Conservation (phyloP, 1,284 basidiomycete genomes). For the Tilletia indica region DNA sequence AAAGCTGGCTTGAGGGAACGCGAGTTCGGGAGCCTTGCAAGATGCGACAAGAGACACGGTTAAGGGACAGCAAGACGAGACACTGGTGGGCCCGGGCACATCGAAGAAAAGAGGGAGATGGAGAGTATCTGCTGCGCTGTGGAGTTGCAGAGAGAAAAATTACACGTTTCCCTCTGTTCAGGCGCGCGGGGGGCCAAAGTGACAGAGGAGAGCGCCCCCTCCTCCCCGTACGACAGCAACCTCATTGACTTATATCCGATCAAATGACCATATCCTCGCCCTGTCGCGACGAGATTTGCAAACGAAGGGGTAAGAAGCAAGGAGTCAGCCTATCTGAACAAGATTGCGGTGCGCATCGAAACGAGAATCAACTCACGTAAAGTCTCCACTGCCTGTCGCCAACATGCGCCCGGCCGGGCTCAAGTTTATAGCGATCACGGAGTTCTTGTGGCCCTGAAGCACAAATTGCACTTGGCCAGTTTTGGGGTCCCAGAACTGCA, state of each 20-base stretch:
- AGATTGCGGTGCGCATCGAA: too few relatives aligned
- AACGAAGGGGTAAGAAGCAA: background rate
- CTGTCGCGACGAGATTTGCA: background rate
- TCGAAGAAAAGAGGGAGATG: background rate
- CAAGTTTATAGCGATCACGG: slow-evolving; percentile 82
- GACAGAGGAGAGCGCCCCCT: too few relatives aligned
- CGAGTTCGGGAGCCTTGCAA: too few relatives aligned
- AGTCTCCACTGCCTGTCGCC: slow-evolving; percentile 84
- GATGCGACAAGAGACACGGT: too few relatives aligned
- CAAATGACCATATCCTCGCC: slow-evolving; percentile 12
- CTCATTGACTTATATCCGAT: background rate
- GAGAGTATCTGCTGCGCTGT: background rate
- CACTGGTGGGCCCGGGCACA: too few relatives aligned
- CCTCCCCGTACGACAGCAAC: too few relatives aligned
- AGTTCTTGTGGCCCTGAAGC: slow-evolving; percentile 86
- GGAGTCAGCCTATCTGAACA: too few relatives aligned
- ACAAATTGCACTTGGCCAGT: slow-evolving; percentile 75
- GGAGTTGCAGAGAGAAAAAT: background rate
- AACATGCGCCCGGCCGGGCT: slow-evolving; percentile 72
- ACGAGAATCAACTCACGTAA: slow-evolving; percentile 54
- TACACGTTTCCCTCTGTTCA: too few relatives aligned
- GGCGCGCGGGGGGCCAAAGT: too few relatives aligned
- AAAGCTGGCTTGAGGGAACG: too few relatives aligned
- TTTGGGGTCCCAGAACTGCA: slow-evolving; percentile 72
- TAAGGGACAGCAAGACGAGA: too few relatives aligned